A percentile compares a stretch with the other conserved stretches of the same genome.
phyloP scores from a whole-genome alignment of 495 filamentous ascomycete species.

The Chaetomium cochliodes region DNA sequence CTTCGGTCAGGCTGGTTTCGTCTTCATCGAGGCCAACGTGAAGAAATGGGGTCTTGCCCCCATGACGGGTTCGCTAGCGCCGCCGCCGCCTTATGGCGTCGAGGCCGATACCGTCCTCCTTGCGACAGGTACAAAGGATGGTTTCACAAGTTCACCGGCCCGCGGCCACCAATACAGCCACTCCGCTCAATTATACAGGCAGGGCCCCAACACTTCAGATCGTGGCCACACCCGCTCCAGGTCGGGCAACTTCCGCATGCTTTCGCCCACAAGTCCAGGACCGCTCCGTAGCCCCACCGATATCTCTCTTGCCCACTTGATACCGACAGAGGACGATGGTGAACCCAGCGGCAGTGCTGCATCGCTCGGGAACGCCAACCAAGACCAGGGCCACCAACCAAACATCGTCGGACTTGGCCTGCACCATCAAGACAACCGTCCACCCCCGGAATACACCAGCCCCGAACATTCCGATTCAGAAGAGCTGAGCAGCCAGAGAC shows the following conservation, averaged over 20 bases:
- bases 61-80: slow-evolving; percentile 91
- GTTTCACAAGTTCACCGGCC: slow-evolving; percentile 57
- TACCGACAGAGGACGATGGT: slow-evolving; percentile 72
- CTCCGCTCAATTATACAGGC: slow-evolving; percentile 44
- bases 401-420: slow-evolving; percentile 36
- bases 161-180: slow-evolving; percentile 52
- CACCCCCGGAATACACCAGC: slow-evolving; percentile 75
- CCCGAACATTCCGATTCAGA: slow-evolving; percentile 55
- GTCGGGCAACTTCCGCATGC: slow-evolving; percentile 61
- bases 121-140: slow-evolving; percentile 70
- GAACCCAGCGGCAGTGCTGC: slow-evolving; percentile 63
- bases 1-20: slow-evolving; percentile 95
- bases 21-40: slow-evolving; percentile 98
- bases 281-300: slow-evolving; percentile 92
- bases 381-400: slow-evolving; percentile 40
- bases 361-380: slow-evolving; percentile 26
- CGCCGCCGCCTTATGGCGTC: slow-evolving; percentile 92
- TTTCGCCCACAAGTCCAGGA: slow-evolving; percentile 79
- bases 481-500: slow-evolving; percentile 47
- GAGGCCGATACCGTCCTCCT: slow-evolving; percentile 94
- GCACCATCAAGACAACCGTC: slow-evolving; percentile 40
- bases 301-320: slow-evolving; percentile 79
- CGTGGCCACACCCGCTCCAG: slow-evolving; percentile 52
- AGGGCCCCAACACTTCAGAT: slow-evolving; percentile 35
- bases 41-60: slow-evolving; percentile 99